Conservation (phyloP, 2,329 filamentous ascomycete genomes). For the Meredithiella fracta region DNA sequence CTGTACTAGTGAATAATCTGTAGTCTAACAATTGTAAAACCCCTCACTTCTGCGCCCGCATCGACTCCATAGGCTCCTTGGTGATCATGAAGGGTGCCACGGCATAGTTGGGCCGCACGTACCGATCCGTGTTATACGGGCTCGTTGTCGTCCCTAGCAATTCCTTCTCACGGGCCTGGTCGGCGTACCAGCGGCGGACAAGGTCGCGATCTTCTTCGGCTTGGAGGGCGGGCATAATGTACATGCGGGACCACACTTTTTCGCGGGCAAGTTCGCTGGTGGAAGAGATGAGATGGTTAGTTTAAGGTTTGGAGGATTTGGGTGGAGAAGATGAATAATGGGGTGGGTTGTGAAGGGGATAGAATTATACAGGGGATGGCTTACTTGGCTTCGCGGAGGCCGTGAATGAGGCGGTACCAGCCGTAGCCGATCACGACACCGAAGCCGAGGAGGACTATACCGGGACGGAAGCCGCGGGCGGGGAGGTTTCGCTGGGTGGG, state of each 20-base stretch:
- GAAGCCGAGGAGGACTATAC: constrained; percentile 59
- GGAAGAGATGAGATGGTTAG: constrained; percentile 8
- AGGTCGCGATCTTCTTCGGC: constrained; percentile 95
- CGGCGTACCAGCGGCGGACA: constrained; percentile 70
- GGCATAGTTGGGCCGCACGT: constrained; percentile 22
- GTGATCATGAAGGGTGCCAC: constrained; percentile 5
- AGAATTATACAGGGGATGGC: constrained; percentile 20
- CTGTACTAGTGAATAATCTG: too few species aligned
- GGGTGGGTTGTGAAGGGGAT: background rate
- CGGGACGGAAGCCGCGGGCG: constrained; percentile 73
- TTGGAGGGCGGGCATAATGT: constrained; percentile 83
- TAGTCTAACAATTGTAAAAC: background rate
- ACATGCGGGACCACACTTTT: constrained; percentile 95
- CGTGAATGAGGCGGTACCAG: constrained; percentile 71
- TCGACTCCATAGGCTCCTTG: background rate
- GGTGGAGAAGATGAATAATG: background rate
- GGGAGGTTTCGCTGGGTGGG: constrained; percentile 92
- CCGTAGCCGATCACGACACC: constrained; percentile 72
- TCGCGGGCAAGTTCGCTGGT: constrained; percentile 79
- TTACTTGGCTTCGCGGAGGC: constrained; percentile 83
- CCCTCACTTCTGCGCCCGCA: background rate
- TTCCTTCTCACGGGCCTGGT: constrained; percentile 80
- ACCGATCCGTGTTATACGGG: constrained; percentile 83
- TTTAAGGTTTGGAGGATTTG: background rate
- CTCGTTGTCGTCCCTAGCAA: constrained; percentile 68